Evolutionary conservation across 2,329 filamentous ascomycete genomes (phyloP).

Genomic region (Phaeosphaeria sp.): DNA sequence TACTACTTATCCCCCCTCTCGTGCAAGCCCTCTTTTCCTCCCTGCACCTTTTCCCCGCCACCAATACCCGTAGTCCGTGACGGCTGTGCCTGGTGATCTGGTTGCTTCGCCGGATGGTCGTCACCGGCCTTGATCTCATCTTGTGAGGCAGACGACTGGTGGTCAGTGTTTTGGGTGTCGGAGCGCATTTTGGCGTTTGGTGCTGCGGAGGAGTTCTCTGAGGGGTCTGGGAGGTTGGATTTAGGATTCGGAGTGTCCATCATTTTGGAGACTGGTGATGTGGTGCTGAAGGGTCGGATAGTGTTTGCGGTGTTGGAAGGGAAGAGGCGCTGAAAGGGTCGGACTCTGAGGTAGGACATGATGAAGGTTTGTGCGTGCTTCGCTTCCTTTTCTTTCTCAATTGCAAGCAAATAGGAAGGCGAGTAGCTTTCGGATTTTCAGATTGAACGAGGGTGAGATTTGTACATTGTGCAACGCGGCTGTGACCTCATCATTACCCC

Average conservation of each 20-base stretch:
- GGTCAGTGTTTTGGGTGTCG: conserved; percentile 35
- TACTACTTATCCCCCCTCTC: conserved; percentile 23
- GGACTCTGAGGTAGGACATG: conserved; percentile 8
- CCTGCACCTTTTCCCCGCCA: conserved; percentile 32
- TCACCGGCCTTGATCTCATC: conserved; percentile 36
- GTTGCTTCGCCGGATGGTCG: conserved; percentile 49
- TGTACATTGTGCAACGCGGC: neutral
- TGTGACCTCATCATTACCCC: conserved; percentile 2
- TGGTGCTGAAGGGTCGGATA: conserved; percentile 15
- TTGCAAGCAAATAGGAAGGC: too few relatives aligned
- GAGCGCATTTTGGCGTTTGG: conserved; percentile 29
- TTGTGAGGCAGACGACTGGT: conserved; percentile 40
- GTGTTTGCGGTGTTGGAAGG: neutral
- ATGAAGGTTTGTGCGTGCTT: neutral
- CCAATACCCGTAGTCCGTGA: conserved; percentile 44
- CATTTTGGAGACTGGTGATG: conserved; percentile 11
- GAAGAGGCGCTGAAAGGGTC: conserved; percentile 2
- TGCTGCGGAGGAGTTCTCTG: conserved; percentile 26
- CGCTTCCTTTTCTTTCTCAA: neutral
- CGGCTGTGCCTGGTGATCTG: conserved; percentile 42
- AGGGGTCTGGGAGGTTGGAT: conserved; percentile 27
- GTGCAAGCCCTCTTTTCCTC: conserved; percentile 41
- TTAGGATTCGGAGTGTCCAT: conserved; percentile 25
- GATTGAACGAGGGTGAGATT: neutral
- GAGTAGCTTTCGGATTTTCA: too few relatives aligned